These are phyloP conservation scores for Pinus albicaulis DNA, from an alignment of 75 land plant species.

Conservation along the genomic window DNA sequence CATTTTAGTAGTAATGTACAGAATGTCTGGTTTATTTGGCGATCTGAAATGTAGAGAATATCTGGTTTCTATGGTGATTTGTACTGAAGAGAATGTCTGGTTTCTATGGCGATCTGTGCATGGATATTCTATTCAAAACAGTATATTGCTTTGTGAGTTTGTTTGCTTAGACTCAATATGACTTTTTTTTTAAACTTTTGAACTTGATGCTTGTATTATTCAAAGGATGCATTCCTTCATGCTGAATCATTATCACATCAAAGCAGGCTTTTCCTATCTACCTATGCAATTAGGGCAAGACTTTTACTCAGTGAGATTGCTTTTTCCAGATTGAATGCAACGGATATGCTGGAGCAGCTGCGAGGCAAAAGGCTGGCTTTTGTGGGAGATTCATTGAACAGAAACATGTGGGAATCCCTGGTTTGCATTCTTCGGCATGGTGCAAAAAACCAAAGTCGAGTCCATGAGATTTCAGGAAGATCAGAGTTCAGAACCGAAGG, in stretches of 20 bases:
- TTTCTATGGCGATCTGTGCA: neutral
- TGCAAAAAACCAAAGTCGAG: constrained; percentile 23
- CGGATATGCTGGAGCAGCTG: constrained; percentile 39
- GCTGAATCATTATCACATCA: too few relatives aligned
- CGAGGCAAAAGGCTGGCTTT: constrained; percentile 36
- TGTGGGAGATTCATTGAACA: constrained; percentile 57
- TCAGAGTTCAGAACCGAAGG: constrained; percentile 19
- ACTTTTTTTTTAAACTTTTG: neutral
- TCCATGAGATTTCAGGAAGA: constrained; percentile 30
- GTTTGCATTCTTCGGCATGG: constrained; percentile 33
- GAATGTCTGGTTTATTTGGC: neutral
- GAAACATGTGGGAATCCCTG: constrained; percentile 62
- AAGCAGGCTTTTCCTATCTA: neutral
- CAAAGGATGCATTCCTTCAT: neutral
- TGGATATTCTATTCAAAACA: neutral
- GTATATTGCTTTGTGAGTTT: neutral
- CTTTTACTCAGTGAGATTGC: neutral
- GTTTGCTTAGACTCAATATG: constrained; percentile 4
- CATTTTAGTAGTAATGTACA: too few relatives aligned
- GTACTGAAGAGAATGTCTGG: neutral
- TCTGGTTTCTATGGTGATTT: neutral
- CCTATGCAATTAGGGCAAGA: neutral
- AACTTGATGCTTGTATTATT: neutral
- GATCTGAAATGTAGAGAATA: neutral
- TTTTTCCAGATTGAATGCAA: constrained; percentile 30